Base-by-base conservation (phyloP, 129 eudicot species). In the Deinandra increscens region DNA sequence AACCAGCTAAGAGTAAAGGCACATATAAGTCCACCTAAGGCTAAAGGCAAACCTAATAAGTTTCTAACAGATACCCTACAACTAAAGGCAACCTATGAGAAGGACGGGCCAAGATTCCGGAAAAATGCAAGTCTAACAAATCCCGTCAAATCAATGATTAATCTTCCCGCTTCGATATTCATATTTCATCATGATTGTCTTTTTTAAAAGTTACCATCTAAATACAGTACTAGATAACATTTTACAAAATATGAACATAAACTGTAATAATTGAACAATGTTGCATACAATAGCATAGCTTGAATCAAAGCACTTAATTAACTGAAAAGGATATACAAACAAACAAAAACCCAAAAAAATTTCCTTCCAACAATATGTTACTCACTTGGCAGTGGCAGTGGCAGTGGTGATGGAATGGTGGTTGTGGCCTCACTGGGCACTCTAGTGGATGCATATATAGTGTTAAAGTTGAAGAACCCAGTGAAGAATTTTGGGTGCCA, bases 351-450 rank as follows among this genome's bases (percentile, higher is more conserved):
- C 41, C 31, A n/a, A 17, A 7, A 15, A 12, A n/a, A 23, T 55
- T 7, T 13, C 19, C 59, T 15, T 10, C 37, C 9, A 55, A 12
- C 36, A 23, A 11, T 6, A 22, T 0, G 36, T 9, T 37, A 82
- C 98, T 86, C 81, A 89, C 98, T 89, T 58, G 85, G 73, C 38
- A 95, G 91, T 36, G 73, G 88, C 81, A 79, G 84, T 5, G 81
- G 75, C 4, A 78, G 71, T 9, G 64, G 64, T 2, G 37, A 0
- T 11, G 64, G 4, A 12, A 79, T 43, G 13, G 68, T 20, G 14
- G 50, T 62, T 70, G 69, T 81, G 19, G 55, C 79, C 36, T 63
- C 81, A 53, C 61, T 59, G 0, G 86, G 73, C 50, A 77, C 15
- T 56, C 67, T 50, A 4, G 41, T 69, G 34, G 68, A 73, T 7